A percentile compares a stretch with the other conserved stretches of the same genome.
Conservation (phyloP, 768 basidiomycete species). For the Mycena vulgaris region DNA sequence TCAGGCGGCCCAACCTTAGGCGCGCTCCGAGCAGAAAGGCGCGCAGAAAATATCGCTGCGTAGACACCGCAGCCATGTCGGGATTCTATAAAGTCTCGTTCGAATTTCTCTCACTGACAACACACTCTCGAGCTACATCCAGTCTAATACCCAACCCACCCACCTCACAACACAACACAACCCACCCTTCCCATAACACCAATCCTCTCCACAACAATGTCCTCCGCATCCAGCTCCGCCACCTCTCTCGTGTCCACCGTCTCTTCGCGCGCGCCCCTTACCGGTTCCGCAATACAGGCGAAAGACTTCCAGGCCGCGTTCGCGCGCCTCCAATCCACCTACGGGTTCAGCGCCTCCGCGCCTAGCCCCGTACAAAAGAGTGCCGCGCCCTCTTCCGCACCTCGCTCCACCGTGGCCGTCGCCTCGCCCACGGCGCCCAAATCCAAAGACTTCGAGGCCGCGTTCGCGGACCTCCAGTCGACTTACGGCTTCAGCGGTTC, state of each 20-base stretch:
- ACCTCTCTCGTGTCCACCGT: conserved; percentile 25
- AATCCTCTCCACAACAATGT: conserved; percentile 1
- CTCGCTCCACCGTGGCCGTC: background rate
- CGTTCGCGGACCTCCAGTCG: conserved; percentile 30
- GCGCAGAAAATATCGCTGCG: background rate
- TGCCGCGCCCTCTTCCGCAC: background rate
- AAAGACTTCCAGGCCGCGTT: conserved; percentile 32
- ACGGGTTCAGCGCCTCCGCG: conserved; percentile 16
- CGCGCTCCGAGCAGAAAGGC: background rate
- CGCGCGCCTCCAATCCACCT: conserved; percentile 26
- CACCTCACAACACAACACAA: background rate
- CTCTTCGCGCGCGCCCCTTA: conserved; percentile 27
- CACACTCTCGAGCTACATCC: conserved; percentile 10
- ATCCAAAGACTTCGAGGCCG: conserved; percentile 25
- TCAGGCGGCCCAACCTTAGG: background rate
- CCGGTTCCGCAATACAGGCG: background rate
- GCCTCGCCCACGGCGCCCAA: conserved; percentile 15
- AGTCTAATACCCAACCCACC: background rate
- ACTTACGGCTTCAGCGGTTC: conserved; percentile 23
- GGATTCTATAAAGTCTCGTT: conserved; percentile 9
- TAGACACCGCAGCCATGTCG: conserved; percentile 18
- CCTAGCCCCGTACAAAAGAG: conserved; percentile 1
- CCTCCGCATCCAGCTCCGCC: conserved; percentile 20
- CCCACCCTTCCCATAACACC: background rate
- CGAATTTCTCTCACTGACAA: background rate